Evolutionary conservation across 2,329 filamentous ascomycete species (phyloP).

Genomic region (Plectosphaerella sp.): DNA sequence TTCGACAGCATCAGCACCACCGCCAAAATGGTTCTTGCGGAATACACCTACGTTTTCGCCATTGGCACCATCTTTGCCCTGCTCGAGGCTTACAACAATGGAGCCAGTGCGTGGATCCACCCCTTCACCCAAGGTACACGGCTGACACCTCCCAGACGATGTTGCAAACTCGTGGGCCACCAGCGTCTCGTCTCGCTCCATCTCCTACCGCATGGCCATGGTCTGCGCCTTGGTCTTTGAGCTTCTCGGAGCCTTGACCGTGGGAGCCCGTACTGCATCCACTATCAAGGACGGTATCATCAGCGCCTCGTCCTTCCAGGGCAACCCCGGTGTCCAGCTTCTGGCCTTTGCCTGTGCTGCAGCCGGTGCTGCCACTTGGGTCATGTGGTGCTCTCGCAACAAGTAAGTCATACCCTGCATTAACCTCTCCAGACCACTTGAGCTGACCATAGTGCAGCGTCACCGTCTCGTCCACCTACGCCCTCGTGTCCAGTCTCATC

Average conservation of each 20-base stretch:
- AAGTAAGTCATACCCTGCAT: constrained; percentile 25
- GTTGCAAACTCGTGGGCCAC: constrained; percentile 82
- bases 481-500: constrained; percentile 63
- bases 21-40: constrained; percentile 50
- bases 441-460: constrained; percentile 25
- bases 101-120: constrained; percentile 57
- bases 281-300: constrained; percentile 81
- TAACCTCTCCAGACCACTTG: too few species aligned
- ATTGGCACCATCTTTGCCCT: constrained; percentile 73
- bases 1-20: neutral
- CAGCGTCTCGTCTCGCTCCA: constrained; percentile 73
- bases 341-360: constrained; percentile 62
- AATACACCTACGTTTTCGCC: constrained; percentile 69
- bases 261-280: constrained; percentile 65
- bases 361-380: constrained; percentile 64
- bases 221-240: constrained; percentile 63
- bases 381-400: constrained; percentile 75
- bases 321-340: constrained; percentile 62
- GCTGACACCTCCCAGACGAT: constrained; percentile 52
- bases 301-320: constrained; percentile 51
- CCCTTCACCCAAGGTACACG: constrained; percentile 68
- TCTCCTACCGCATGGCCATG: constrained; percentile 67
- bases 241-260: constrained; percentile 60
- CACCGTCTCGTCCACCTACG: constrained; percentile 71
- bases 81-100: constrained; percentile 75